A percentile compares a stretch with the other conserved stretches of the same genome.
These are phyloP conservation scores for Zasmidium citrigriseum DNA, from an alignment of 2,329 filamentous ascomycete species.

Conservation along the genomic window DNA sequence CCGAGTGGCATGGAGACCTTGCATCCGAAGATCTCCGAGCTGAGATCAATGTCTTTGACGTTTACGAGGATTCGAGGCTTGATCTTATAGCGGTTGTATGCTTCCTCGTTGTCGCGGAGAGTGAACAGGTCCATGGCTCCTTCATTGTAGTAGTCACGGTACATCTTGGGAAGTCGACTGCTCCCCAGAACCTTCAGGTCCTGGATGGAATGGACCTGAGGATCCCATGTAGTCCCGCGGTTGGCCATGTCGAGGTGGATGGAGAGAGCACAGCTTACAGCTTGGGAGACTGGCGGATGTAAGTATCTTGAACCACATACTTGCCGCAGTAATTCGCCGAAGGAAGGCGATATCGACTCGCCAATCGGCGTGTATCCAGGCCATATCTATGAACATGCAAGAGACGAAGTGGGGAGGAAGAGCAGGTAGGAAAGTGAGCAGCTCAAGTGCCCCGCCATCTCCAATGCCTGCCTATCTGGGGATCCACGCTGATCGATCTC, in stretches of 20 bases:
- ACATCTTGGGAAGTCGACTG: slow-evolving; percentile 18
- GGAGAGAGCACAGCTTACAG: neutral
- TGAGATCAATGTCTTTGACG: slow-evolving; percentile 41
- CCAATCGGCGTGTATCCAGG: neutral
- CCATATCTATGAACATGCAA: neutral
- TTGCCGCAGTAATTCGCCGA: too few relatives aligned
- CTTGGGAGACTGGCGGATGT: neutral
- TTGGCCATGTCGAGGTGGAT: slow-evolving; percentile 21
- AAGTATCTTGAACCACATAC: neutral
- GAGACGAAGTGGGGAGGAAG: neutral
- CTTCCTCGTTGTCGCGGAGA: slow-evolving; percentile 51
- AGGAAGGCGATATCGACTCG: neutral
- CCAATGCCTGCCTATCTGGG: neutral
- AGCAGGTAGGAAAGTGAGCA: neutral
- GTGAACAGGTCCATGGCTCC: slow-evolving; percentile 35
- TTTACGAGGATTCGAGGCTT: slow-evolving; percentile 39
- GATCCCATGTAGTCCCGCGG: slow-evolving; percentile 11
- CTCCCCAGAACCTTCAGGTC: slow-evolving; percentile 16
- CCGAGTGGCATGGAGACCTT: slow-evolving; percentile 51
- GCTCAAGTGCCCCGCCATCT: neutral
- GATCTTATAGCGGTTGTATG: slow-evolving; percentile 50
- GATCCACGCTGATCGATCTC: neutral
- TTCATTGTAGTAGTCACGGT: slow-evolving; percentile 38
- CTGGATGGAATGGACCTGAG: slow-evolving; percentile 17
- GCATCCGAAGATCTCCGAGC: slow-evolving; percentile 47